These are phyloP conservation scores for Hypericum perforatum DNA, from an alignment of 345 rosid genomes.

Conservation along the genomic window DNA sequence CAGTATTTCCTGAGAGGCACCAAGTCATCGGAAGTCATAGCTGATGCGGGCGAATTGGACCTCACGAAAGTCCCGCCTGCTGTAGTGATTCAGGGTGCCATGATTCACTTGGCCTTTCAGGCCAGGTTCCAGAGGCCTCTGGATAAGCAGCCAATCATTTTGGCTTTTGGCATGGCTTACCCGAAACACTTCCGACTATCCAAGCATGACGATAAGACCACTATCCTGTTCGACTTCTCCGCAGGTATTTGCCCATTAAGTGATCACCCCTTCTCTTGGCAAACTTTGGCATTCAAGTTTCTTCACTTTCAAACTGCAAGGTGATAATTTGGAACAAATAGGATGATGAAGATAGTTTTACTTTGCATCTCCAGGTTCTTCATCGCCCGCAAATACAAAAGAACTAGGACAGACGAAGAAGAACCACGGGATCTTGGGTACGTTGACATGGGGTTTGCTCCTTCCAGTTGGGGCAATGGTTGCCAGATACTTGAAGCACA, in stretches of 20 bases:
- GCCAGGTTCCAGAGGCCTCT: conserved; percentile 43
- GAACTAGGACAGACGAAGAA: conserved; percentile 37
- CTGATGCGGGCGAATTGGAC: conserved; percentile 66
- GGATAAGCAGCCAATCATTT: conserved; percentile 44
- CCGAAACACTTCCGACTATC: conserved; percentile 45
- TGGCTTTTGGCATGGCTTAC: conserved; percentile 54
- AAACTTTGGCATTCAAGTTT: neutral
- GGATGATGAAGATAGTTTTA: too few relatives aligned
- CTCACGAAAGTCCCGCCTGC: conserved; percentile 58
- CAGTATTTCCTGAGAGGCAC: conserved; percentile 72
- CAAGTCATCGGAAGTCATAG: conserved; percentile 43
- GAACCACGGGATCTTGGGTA: conserved; percentile 62
- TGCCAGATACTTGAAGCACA: conserved; percentile 71
- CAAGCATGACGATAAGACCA: conserved; percentile 60
- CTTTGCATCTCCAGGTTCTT: conserved; percentile 24
- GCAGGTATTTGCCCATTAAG: conserved; percentile 35
- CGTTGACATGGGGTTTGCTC: conserved; percentile 66
- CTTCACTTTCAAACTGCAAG: conserved; percentile 6
- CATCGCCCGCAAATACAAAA: conserved; percentile 18
- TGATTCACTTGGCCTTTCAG: conserved; percentile 73
- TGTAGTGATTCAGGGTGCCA: conserved; percentile 62
- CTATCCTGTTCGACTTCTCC: conserved; percentile 58
- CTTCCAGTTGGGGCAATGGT: conserved; percentile 73
- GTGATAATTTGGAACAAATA: too few relatives aligned
- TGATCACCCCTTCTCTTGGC: neutral